Base-by-base conservation (phyloP, 306 rosid species). In the Styphnolobium japonicum region DNA sequence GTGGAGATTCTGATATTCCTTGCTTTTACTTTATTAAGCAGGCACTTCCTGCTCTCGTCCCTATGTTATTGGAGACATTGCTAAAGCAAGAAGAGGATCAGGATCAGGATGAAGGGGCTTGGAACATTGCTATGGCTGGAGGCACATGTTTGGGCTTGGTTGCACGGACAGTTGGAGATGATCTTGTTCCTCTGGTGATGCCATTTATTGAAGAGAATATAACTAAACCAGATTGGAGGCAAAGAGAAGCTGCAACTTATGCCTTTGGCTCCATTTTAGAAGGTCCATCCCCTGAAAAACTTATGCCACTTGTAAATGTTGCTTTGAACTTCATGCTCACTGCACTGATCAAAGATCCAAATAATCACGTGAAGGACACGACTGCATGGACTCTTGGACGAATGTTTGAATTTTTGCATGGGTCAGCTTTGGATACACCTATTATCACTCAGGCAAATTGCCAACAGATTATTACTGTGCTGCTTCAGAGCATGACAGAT, bases 61-160 rank as follows among this genome's bases (percentile, higher is more conserved):
- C 98, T 10, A 77, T 94, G 96, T 82, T 94, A 52, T 80, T 94
- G 80, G 98, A 94, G 82, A 90, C 98, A 0, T 83, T 94, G 14
- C 89, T 90, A 7, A 94, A 92, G 87, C 98, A 94, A 84, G 97
- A 94, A 72, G 97, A 94, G 82, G 97, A 92, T 82, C 98, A 92
- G 73, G 98, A 94, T 88, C 98, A 90, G 76, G 98, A 94, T 43
- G 98, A 94, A 83, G 98, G 96, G 49, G 97, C 98, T 21, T 94
- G 98, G 98, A 94, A 94, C 77, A 91, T 94, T 88, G 98, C 98
- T 49, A 94, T 94, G 98, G 98, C 98, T 76, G 98, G 98, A 51
- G 98, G 98, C 33, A 94, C 98, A 10, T 94, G 98, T 78, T 81
- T 94, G 86, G 97, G 98, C n/a, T 83, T 94, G 80, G 96, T 92